A percentile compares a stretch with the other conserved stretches of the same genome.
Conservation (phyloP, 306 rosid species). For the Cucurbita pepo region DNA sequence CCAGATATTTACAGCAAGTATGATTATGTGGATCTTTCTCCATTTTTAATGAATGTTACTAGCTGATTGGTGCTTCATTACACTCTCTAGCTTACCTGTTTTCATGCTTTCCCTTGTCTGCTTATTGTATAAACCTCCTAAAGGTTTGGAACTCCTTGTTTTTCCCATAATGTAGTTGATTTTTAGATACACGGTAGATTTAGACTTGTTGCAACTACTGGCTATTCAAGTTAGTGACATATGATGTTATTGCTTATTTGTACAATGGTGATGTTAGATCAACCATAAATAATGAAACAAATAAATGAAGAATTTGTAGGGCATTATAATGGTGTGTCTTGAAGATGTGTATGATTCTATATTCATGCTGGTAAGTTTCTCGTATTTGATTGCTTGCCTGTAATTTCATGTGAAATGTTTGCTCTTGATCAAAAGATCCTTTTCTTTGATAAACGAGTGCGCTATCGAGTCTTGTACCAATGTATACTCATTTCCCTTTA, state of each 20-base stretch:
- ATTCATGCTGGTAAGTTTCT: background rate
- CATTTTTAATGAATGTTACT: background rate
- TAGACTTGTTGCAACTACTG: background rate
- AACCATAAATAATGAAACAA: background rate
- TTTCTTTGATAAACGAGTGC: background rate
- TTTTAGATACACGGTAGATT: background rate
- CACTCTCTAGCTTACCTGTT: background rate
- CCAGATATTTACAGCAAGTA: background rate
- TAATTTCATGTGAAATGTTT: background rate
- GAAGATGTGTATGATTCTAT: background rate
- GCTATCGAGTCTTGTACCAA: background rate
- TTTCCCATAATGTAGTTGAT: background rate
- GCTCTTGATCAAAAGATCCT: background rate
- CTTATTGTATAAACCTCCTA: background rate
- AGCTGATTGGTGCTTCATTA: background rate
- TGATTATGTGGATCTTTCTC: background rate
- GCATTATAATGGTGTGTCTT: background rate
- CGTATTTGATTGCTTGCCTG: background rate
- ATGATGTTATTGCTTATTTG: background rate
- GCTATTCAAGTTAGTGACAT: background rate
- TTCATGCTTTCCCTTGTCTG: background rate
- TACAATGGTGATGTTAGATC: background rate
- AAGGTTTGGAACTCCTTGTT: background rate
- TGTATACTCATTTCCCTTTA: background rate
- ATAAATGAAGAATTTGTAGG: background rate